Percentiles rank a stretch among this genome's conserved stretches.
Conservation (phyloP, 768 basidiomycete species). For the Grammothele lineata region DNA sequence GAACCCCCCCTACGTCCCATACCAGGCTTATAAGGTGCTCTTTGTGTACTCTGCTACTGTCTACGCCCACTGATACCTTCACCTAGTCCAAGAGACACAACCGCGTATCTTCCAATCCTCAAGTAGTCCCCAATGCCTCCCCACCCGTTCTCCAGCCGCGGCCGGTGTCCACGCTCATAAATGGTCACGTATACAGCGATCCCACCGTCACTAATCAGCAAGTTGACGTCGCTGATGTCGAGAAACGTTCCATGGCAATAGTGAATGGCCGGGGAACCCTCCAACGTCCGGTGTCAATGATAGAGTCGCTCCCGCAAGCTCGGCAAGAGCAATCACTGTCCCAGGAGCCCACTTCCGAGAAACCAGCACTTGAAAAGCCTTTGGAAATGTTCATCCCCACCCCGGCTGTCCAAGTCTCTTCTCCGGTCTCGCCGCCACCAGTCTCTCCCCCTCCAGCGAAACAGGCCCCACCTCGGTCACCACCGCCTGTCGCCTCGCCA, state of each 20-base stretch:
- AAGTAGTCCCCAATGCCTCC: conserved; percentile 2
- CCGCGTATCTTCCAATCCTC: conserved; percentile 31
- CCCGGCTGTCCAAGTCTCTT: conserved; percentile 2
- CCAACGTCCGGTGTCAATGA: conserved; percentile 21
- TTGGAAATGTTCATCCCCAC: not conserved
- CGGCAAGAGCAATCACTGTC: conserved; percentile 1
- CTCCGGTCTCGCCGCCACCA: conserved; percentile 3
- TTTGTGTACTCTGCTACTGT: not conserved
- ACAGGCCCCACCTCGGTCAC: no score
- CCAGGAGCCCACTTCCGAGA: not conserved
- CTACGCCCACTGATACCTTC: not conserved
- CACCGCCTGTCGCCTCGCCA: conserved; percentile 2
- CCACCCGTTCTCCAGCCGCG: conserved; percentile 1
- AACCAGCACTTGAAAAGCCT: not conserved
- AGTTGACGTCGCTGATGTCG: conserved; percentile 11
- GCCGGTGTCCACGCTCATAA: conserved; percentile 4
- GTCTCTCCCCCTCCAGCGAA: no score
- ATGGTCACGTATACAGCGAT: conserved; percentile 18
- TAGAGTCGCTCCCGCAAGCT: conserved; percentile 12
- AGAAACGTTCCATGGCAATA: conserved; percentile 9
- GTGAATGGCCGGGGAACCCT: conserved; percentile 4
- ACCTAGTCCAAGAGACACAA: conserved; percentile 46
- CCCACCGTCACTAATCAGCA: conserved; percentile 9
- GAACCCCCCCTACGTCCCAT: conserved; percentile 36
- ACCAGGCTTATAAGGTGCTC: conserved; percentile 46